Base-by-base conservation (phyloP, 495 filamentous ascomycete genomes). In the Trichoderma erinaceum region DNA sequence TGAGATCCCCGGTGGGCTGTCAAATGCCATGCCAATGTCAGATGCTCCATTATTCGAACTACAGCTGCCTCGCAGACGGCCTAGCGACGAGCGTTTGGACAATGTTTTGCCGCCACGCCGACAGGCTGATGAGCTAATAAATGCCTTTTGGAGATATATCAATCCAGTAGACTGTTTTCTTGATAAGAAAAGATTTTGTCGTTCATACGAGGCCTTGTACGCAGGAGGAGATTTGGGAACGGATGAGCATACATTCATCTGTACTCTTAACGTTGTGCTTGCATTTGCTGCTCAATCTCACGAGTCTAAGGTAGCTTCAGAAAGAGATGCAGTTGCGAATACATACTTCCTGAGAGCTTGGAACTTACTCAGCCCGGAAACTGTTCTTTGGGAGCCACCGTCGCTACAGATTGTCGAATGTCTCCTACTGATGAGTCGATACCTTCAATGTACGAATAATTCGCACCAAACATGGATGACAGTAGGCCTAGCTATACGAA, bases 381-480 rank as follows among this genome's bases (percentile, higher is more conserved):
- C 23, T 13, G 16, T 61, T 46, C 64, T 75, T 25, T 76, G 75
- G 75, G 35, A 71, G n/a, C 68, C 74, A 43, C 71, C 56, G 10
- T 75, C 74, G 4, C 56, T 76, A 15, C 70, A 75, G 61, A n/a
- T 66, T 16, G 68, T 76, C 15, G 71, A 77, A 63, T 75, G 70
- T 56, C 64, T 77, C 41, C 70, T 77, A 63, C 69, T 77, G 27
- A 73, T 75, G 69, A 75, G 71, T 44, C 70, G 72, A 66, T 77
- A 77, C 64, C 73, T 77, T 32, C 75, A 77, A 25, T 74, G 75
- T 66, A 76, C 75, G 27, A 72, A 58, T 41, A 70, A 73, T 66
- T 70, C 69, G 32, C 74, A 75, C 7, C 70, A 76, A 66, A 75
- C 74, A n/a, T 76, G 74, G 74, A 75, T 76, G 71, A 71, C 72